Conservation (phyloP, 129 eudicot species). For the Lonicera japonica region DNA sequence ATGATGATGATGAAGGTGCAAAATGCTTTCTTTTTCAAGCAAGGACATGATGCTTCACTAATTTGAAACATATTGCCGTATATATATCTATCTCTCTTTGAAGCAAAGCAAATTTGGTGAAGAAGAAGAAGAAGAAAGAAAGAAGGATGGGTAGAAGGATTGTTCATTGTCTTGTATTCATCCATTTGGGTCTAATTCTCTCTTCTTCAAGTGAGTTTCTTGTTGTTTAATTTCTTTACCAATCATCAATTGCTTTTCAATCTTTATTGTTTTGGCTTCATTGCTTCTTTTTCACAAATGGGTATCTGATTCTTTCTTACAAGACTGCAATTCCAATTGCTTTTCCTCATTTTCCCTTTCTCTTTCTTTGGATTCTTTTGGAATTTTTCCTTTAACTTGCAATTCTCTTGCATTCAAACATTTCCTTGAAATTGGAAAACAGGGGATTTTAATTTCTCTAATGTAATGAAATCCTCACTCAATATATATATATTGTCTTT, state of each 20-base stretch:
- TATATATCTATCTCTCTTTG: conserved; percentile 16
- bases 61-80: conserved; percentile 6
- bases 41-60: conserved; percentile 21
- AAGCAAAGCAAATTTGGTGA: neutral
- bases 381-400: neutral
- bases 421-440: neutral
- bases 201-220: conserved; percentile 42
- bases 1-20: conserved; percentile 5
- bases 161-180: conserved; percentile 14
- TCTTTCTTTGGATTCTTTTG: neutral
- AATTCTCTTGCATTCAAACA: neutral
- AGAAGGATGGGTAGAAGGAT: conserved; percentile 24
- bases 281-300: neutral
- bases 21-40: conserved; percentile 14
- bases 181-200: conserved; percentile 18
- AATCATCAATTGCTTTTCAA: neutral
- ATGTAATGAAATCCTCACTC: neutral
- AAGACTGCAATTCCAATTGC: neutral
- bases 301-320: conserved; percentile 1
- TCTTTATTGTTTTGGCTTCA: too few relatives aligned
- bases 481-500: too few relatives aligned
- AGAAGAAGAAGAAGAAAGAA: conserved; percentile 4
- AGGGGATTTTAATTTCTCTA: neutral
- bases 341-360: neutral
- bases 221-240: neutral